These are phyloP conservation scores for Alternaria sp. DNA, from an alignment of 2,329 filamentous ascomycete genomes.

Conservation along the genomic window DNA sequence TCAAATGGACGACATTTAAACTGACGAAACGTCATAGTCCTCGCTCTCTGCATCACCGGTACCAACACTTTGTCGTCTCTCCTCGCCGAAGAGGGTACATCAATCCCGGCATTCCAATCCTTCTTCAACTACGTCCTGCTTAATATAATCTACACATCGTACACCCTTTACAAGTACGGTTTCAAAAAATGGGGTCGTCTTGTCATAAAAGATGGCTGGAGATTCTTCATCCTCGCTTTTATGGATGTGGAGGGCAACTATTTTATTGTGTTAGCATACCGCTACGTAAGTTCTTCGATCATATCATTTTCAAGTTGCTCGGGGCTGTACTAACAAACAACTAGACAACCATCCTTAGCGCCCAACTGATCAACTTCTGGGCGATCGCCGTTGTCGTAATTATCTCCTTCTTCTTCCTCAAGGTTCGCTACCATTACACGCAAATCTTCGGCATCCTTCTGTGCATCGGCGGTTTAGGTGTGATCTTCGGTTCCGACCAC, in stretches of 20 bases:
- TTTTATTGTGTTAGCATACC: slow-evolving; percentile 94
- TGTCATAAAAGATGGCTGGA: slow-evolving; percentile 80
- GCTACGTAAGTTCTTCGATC: slow-evolving; percentile 53
- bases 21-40: slow-evolving; percentile 23
- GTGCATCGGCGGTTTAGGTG: slow-evolving; percentile 88
- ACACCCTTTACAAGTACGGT: slow-evolving; percentile 82
- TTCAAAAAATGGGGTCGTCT: slow-evolving; percentile 72
- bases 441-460: slow-evolving; percentile 89
- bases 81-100: slow-evolving; percentile 72
- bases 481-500: slow-evolving; percentile 87
- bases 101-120: slow-evolving; percentile 93
- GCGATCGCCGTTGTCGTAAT: slow-evolving; percentile 91
- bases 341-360: slow-evolving; percentile 87
- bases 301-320: neutral
- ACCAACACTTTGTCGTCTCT: slow-evolving; percentile 91
- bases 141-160: slow-evolving; percentile 79
- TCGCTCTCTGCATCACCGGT: slow-evolving; percentile 82
- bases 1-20: neutral
- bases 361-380: slow-evolving; percentile 98
- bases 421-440: slow-evolving; percentile 86
- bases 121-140: slow-evolving; percentile 94
- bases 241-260: slow-evolving; percentile 97
- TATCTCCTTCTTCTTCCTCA: slow-evolving; percentile 81
- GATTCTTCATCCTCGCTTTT: slow-evolving; percentile 88
- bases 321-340: neutral